A percentile compares a stretch with the other conserved stretches of the same genome.
phyloP scores from a whole-genome alignment of 202 grass and related monocot species.

The Panicum virgatum region DNA sequence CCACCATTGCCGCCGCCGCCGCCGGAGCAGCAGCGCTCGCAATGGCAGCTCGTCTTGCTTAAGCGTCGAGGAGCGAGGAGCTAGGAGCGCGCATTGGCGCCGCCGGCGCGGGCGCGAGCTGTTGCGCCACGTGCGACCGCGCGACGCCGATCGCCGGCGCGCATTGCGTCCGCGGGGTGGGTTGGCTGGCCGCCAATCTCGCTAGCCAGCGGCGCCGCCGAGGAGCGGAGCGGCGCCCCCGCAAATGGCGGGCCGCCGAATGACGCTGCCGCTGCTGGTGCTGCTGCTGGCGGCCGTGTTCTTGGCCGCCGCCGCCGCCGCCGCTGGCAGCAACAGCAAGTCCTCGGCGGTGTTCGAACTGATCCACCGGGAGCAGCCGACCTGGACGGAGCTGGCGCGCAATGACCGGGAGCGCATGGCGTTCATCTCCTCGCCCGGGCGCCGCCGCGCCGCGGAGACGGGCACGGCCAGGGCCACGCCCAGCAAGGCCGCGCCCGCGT shows the following conservation, averaged over 20 bases:
- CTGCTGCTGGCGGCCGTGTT: not conserved
- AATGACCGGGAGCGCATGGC: slow-evolving; percentile 26
- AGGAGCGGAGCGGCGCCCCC: slow-evolving; percentile 2
- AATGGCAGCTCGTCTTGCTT: not conserved
- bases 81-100: slow-evolving; percentile 25
- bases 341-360: slow-evolving; percentile 35
- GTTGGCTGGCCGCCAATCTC: not conserved
- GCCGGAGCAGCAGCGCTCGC: not conserved
- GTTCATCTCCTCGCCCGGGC: slow-evolving; percentile 25
- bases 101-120: not conserved
- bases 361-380: not conserved
- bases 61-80: not conserved
- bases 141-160: not conserved
- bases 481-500: not conserved
- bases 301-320: not conserved
- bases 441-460: slow-evolving; percentile 38
- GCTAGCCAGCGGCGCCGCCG: not conserved
- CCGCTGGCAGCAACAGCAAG: slow-evolving; percentile 37
- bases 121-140: not conserved
- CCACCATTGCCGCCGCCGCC: not conserved
- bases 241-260: slow-evolving; percentile 40
- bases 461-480: not conserved
- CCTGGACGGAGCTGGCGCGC: slow-evolving; percentile 20
- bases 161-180: not conserved
- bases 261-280: not conserved